Evolutionary conservation across 2,329 filamentous ascomycete genomes (phyloP).

Genomic region (Fonsecaea erecta): DNA sequence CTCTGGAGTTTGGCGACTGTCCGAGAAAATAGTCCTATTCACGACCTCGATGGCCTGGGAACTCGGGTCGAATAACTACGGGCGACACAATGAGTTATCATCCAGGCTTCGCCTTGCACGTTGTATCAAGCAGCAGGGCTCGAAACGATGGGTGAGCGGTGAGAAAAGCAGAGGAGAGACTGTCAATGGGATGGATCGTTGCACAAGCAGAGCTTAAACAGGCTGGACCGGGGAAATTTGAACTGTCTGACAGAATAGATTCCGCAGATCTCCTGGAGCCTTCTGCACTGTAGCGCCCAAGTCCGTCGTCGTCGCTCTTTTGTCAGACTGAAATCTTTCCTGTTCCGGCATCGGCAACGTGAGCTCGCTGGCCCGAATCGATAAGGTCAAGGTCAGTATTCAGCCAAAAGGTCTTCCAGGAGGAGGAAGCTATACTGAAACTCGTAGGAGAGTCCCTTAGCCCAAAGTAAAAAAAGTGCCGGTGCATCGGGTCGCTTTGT

Average conservation of each 20-base stretch:
- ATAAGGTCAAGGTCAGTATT: background rate
- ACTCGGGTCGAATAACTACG: background rate
- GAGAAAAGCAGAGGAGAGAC: background rate
- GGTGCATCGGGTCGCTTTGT: background rate
- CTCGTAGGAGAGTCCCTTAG: background rate
- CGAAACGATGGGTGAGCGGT: background rate
- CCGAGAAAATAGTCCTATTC: background rate
- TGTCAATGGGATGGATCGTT: background rate
- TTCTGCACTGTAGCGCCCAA: too few species aligned
- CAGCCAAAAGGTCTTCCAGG: too few species aligned
- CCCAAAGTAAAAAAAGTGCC: background rate
- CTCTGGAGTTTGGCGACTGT: background rate
- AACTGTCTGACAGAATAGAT: background rate
- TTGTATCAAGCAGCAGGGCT: background rate
- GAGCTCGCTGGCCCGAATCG: background rate
- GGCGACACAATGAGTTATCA: background rate
- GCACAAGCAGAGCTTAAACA: background rate
- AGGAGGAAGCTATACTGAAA: background rate
- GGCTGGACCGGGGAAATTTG: too few species aligned
- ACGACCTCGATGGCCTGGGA: background rate
- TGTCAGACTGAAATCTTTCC: background rate
- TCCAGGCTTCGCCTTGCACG: background rate
- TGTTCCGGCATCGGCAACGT: background rate
- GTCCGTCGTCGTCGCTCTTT: background rate
- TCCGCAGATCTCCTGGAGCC: too few species aligned